phyloP scores from a whole-genome alignment of 2,329 filamentous ascomycete genomes.

The Aspergillus fischeri region DNA sequence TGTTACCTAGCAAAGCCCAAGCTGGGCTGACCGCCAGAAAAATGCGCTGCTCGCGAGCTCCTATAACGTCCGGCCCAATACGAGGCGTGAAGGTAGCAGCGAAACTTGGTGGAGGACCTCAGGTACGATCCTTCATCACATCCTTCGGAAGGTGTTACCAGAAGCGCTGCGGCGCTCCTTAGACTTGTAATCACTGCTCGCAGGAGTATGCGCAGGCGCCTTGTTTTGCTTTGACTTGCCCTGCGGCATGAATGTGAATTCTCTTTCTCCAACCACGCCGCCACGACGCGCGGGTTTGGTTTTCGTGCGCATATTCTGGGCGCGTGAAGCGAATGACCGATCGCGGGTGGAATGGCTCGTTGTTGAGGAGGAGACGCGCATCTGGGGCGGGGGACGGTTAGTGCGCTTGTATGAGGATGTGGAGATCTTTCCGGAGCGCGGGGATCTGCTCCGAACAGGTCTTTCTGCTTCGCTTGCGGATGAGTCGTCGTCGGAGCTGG shows the following conservation, averaged over 20 bases:
- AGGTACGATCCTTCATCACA: conserved; percentile 27
- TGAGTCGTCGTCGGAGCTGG: conserved; percentile 37
- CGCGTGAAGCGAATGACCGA: conserved; percentile 56
- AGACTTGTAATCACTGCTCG: conserved; percentile 19
- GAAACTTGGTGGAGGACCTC: background rate
- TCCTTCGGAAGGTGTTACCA: conserved; percentile 45
- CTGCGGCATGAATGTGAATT: conserved; percentile 58
- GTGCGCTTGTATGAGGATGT: conserved; percentile 53
- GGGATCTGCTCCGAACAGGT: conserved; percentile 27
- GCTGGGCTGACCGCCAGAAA: background rate
- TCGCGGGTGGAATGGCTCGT: conserved; percentile 45
- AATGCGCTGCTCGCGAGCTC: background rate
- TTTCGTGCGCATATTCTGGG: conserved; percentile 41
- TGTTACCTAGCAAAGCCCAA: background rate
- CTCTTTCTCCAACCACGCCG: conserved; percentile 47
- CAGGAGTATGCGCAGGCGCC: conserved; percentile 15
- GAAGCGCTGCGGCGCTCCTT: conserved; percentile 49
- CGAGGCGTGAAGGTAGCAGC: background rate
- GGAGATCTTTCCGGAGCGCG: conserved; percentile 44
- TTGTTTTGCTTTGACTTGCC: conserved; percentile 36
- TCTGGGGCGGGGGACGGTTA: conserved; percentile 48
- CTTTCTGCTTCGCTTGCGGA: conserved; percentile 30
- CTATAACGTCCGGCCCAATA: background rate
- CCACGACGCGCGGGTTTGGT: conserved; percentile 28
- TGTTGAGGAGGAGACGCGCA: conserved; percentile 55